phyloP scores from a whole-genome alignment of 1,139 yeast species.

The Martiniozyma asiatica region DNA sequence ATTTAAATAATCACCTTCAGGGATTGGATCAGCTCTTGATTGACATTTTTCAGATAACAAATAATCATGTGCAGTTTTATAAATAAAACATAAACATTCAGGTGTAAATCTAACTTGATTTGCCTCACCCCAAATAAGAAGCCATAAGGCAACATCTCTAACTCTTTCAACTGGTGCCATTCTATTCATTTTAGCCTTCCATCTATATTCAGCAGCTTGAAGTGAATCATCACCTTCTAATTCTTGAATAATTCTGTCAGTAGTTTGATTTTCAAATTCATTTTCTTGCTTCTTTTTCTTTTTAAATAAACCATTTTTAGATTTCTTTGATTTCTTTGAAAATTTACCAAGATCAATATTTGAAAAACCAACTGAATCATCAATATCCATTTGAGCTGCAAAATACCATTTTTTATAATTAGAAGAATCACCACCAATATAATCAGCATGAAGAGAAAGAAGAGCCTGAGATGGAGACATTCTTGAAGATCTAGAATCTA shows the following conservation, averaged over 20 bases:
- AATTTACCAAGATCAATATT: slow-evolving; percentile 44
- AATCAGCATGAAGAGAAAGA: slow-evolving; percentile 61
- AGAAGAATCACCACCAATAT: slow-evolving; percentile 59
- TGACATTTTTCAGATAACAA: slow-evolving; percentile 79
- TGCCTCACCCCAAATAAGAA: slow-evolving; percentile 84
- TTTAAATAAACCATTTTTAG: slow-evolving; percentile 16
- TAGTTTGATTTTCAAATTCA: slow-evolving; percentile 25
- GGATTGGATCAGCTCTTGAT: slow-evolving; percentile 79
- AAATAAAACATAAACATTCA: slow-evolving; percentile 72
- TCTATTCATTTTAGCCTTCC: slow-evolving; percentile 51
- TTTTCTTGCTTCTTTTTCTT: slow-evolving; percentile 41
- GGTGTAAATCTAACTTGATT: slow-evolving; percentile 77
- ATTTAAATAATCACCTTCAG: slow-evolving; percentile 93
- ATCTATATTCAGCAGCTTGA: slow-evolving; percentile 44
- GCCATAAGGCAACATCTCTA: slow-evolving; percentile 56
- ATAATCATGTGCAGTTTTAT: slow-evolving; percentile 68
- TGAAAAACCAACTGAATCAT: slow-evolving; percentile 35
- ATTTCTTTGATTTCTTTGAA: slow-evolving; percentile 24
- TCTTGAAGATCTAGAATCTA: slow-evolving; percentile 67
- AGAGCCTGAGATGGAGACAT: slow-evolving; percentile 64
- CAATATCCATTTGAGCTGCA: slow-evolving; percentile 50
- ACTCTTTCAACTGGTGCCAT: slow-evolving; percentile 44
- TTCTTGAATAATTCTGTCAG: slow-evolving; percentile 28
- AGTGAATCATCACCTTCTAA: slow-evolving; percentile 50
- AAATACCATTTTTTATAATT: slow-evolving; percentile 64